Evolutionary conservation across 78 protist genomes (phyloP).

Genomic region (Dictyostelium discoideum): DNA sequence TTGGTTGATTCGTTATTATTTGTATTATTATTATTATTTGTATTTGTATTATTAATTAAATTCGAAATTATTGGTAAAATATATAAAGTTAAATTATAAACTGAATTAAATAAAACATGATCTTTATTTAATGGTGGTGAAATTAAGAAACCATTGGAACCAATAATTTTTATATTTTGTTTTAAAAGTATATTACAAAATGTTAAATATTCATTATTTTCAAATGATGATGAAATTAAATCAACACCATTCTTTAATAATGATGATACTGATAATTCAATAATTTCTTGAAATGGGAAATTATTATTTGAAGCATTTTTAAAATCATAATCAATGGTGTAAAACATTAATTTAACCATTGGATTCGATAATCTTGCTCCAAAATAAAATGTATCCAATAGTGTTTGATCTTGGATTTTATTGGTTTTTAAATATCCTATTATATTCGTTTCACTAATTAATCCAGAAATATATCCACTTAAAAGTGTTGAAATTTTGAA

Average conservation of each 20-base stretch:
- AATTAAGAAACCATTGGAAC: background rate
- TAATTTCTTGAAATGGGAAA: background rate
- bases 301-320: background rate
- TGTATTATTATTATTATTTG: background rate
- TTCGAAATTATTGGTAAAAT: background rate
- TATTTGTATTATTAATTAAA: background rate
- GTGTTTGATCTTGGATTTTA: background rate
- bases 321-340: background rate
- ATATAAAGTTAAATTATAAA: background rate
- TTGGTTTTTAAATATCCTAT: background rate
- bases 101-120: background rate
- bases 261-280: background rate
- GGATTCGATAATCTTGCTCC: background rate
- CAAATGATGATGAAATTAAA: background rate
- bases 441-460: background rate
- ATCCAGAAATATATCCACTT: background rate
- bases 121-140: background rate
- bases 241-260: background rate
- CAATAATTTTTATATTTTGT: background rate
- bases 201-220: background rate
- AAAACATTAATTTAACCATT: background rate
- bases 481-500: background rate
- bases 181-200: background rate
- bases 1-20: background rate
- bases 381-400: background rate